phyloP scores from a whole-genome alignment of 495 filamentous ascomycete species.

The Glutinoglossum americanum region DNA sequence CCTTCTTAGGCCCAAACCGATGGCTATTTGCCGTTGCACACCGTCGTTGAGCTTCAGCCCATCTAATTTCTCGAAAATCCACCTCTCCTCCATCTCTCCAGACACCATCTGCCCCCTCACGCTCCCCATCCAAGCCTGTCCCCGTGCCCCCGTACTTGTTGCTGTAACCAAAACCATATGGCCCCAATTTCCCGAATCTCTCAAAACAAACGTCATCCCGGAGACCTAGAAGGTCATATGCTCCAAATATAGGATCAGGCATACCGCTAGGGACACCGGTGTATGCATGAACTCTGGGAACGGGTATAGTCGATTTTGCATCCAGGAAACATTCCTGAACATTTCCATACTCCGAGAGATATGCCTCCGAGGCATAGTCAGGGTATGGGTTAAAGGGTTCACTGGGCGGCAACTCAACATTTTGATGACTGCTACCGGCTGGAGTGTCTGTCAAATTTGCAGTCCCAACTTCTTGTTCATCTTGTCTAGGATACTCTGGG shows the following conservation, averaged over 20 bases:
- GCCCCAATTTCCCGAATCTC: constrained; percentile 65
- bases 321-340: constrained; percentile 64
- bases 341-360: constrained; percentile 34
- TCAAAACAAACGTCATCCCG: constrained; percentile 87
- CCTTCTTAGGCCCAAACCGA: constrained; percentile 34
- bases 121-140: constrained; percentile 58
- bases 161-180: constrained; percentile 78
- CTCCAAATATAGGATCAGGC: constrained; percentile 63
- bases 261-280: constrained; percentile 57
- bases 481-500: constrained; percentile 49
- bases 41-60: constrained; percentile 50
- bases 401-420: constrained; percentile 14
- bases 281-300: constrained; percentile 49
- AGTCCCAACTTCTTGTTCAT: constrained; percentile 16
- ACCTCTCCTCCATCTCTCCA: constrained; percentile 44
- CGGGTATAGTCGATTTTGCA: constrained; percentile 25
- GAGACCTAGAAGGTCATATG: constrained; percentile 56
- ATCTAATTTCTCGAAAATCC: constrained; percentile 50
- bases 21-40: constrained; percentile 48
- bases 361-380: constrained; percentile 36
- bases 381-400: constrained; percentile 45
- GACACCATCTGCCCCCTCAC: constrained; percentile 47
- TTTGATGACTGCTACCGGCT: background rate
- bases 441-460: constrained; percentile 2
- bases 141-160: constrained; percentile 56